Evolutionary conservation across 306 rosid species (phyloP).

Genomic region (Alnus glutinosa): DNA sequence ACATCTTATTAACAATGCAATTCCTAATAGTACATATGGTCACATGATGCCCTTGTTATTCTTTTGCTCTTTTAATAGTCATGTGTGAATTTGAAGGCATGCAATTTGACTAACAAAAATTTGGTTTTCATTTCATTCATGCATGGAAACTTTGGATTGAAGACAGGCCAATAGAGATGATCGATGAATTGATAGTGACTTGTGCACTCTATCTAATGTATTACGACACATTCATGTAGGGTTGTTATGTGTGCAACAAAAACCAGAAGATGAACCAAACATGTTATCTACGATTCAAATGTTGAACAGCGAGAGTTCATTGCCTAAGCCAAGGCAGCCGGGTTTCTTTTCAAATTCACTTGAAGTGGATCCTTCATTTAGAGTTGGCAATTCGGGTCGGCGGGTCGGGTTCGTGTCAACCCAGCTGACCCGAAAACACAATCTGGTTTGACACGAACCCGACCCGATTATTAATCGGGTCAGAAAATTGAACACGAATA

Average conservation of each 20-base stretch:
- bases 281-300: conserved; percentile 49
- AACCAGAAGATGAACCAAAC: conserved; percentile 55
- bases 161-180: conserved; percentile 1
- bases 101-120: too few relatives aligned
- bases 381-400: too few relatives aligned
- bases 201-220: conserved; percentile 9
- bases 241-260: conserved; percentile 52
- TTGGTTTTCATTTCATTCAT: conserved; percentile 7
- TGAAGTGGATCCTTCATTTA: conserved; percentile 16
- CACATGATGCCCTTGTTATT: too few relatives aligned
- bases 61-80: too few relatives aligned
- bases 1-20: neutral
- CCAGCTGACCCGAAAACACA: too few relatives aligned
- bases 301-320: conserved; percentile 38
- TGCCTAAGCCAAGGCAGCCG: conserved; percentile 52
- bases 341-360: conserved; percentile 28
- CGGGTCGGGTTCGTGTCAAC: too few relatives aligned
- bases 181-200: conserved; percentile 26
- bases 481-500: too few relatives aligned
- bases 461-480: too few relatives aligned
- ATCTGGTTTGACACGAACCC: too few relatives aligned
- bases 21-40: neutral
- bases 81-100: too few relatives aligned
- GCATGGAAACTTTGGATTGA: conserved; percentile 37
- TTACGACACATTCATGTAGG: conserved; percentile 51